These are phyloP conservation scores for Cyberlindnera japonica DNA, from an alignment of 805 yeast species.

Conservation along the genomic window DNA sequence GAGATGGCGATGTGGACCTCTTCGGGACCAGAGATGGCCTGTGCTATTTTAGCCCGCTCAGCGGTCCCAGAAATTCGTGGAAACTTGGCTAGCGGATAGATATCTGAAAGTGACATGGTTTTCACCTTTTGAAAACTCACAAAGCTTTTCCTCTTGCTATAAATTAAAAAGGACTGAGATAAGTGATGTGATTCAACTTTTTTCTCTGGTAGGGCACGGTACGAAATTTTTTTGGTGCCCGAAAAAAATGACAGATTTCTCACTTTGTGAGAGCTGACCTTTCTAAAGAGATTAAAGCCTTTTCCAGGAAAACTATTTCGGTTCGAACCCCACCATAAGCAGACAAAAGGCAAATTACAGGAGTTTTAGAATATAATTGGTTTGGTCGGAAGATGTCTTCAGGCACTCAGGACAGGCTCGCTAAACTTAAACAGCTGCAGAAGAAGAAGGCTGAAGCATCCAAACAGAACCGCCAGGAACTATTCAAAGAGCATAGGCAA, in stretches of 20 bases:
- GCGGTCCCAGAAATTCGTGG: conserved; percentile 24
- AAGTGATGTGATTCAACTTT: conserved; percentile 1
- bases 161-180: not conserved
- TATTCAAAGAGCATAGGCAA: conserved; percentile 33
- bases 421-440: conserved; percentile 29
- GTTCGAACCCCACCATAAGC: no score
- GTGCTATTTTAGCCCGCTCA: conserved; percentile 17
- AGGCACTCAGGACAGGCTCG: conserved; percentile 13
- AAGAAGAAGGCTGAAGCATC: conserved; percentile 28
- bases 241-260: conserved; percentile 1
- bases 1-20: conserved; percentile 27
- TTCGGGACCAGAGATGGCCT: conserved; percentile 16
- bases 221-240: conserved; percentile 7
- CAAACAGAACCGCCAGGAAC: conserved; percentile 34
- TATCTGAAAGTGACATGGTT: conserved; percentile 25
- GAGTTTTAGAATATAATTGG: no score
- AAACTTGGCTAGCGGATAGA: conserved; percentile 22
- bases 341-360: no score
- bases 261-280: not conserved
- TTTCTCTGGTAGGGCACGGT: not conserved
- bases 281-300: no score
- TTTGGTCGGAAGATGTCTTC: conserved; percentile 1
- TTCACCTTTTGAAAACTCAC: no score
- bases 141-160: no score
- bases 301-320: no score